phyloP scores from a whole-genome alignment of 805 yeast species.

The Isabelozyma rhagii region DNA sequence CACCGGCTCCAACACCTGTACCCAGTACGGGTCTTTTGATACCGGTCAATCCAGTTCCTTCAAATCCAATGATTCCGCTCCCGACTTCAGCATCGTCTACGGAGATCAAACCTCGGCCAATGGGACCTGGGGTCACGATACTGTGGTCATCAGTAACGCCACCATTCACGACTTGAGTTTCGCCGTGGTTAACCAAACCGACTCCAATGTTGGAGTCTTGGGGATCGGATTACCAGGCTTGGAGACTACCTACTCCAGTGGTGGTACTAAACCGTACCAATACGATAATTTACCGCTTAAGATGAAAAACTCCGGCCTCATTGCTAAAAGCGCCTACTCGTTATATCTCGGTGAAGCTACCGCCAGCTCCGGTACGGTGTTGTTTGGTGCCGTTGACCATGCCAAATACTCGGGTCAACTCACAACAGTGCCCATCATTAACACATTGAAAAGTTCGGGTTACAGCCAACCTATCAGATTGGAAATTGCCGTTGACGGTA shows the following conservation, averaged over 20 bases:
- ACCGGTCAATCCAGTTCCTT: constrained; percentile 37
- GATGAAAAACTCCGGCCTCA: constrained; percentile 29
- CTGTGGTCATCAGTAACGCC: constrained; percentile 48
- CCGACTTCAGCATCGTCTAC: constrained; percentile 40
- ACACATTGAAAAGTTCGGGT: constrained; percentile 30
- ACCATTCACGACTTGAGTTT: constrained; percentile 53
- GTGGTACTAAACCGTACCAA: constrained; percentile 13
- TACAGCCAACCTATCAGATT: constrained; percentile 42
- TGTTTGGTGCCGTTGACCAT: constrained; percentile 44
- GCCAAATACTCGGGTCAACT: constrained; percentile 36
- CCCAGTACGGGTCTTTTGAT: constrained; percentile 48
- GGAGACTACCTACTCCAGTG: constrained; percentile 51
- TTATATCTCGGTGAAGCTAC: constrained; percentile 27
- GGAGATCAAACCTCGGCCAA: constrained; percentile 48
- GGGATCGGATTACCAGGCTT: constrained; percentile 71
- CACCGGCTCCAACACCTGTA: constrained; percentile 34
- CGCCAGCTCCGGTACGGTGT: constrained; percentile 27
- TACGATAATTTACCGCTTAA: constrained; percentile 40
- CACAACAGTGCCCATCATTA: constrained; percentile 38
- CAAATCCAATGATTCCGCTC: constrained; percentile 37
- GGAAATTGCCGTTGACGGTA: constrained; percentile 45
- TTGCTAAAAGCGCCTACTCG: constrained; percentile 32
- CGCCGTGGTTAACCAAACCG: constrained; percentile 69
- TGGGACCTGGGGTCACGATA: constrained; percentile 64
- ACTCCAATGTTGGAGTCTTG: constrained; percentile 66